A percentile compares a stretch with the other conserved stretches of the same genome.
Conservation (phyloP, 257 asterid genomes). For the Solanum pennellii region DNA sequence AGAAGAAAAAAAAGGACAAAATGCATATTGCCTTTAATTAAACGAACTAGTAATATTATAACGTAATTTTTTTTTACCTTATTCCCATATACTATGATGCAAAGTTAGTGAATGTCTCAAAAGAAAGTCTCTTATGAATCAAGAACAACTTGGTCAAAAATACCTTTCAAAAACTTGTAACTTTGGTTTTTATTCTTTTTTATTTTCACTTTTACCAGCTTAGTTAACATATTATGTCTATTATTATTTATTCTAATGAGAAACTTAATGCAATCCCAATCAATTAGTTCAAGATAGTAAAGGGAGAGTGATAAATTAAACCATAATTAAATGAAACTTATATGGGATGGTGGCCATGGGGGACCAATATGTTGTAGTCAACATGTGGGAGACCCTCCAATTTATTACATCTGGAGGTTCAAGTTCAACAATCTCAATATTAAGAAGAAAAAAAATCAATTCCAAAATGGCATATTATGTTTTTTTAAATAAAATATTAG, state of each 20-base stretch:
- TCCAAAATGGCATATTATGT: background rate
- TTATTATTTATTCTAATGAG: background rate
- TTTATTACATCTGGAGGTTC: background rate
- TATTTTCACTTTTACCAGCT: background rate
- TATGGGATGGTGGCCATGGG: background rate
- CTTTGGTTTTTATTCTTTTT: background rate
- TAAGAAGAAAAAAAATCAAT: background rate
- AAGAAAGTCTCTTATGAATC: background rate
- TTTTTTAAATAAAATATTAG: background rate
- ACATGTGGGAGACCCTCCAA: background rate
- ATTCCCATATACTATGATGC: background rate
- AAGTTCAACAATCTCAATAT: background rate
- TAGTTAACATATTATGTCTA: background rate
- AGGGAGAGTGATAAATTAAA: background rate
- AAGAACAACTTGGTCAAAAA: background rate
- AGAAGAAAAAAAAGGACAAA: background rate
- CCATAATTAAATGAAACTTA: background rate
- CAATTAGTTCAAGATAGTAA: background rate
- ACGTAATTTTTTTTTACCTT: background rate
- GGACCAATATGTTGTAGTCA: background rate
- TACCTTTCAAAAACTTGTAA: background rate
- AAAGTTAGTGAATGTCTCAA: background rate
- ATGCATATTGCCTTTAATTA: background rate
- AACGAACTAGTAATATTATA: background rate
- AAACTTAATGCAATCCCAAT: background rate